phyloP scores from a whole-genome alignment of 345 rosid genomes.

The Eucalyptus polyanthemos region DNA sequence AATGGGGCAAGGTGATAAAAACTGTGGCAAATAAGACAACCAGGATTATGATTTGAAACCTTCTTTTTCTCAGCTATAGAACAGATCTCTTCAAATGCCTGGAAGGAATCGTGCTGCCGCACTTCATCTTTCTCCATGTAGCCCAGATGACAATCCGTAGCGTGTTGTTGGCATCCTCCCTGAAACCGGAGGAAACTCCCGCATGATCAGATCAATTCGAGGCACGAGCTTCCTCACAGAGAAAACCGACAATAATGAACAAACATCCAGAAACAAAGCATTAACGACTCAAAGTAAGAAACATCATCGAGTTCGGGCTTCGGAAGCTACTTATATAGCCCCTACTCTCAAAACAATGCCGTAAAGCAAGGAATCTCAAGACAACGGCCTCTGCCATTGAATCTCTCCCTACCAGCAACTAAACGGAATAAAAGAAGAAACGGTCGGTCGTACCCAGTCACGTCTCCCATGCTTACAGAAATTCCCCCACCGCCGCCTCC shows the following conservation, averaged over 20 bases:
- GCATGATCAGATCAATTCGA: background rate
- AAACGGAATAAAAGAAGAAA: background rate
- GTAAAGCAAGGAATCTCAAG: background rate
- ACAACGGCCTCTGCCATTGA: background rate
- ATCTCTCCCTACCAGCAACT: background rate
- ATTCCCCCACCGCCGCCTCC: background rate
- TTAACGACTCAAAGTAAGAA: background rate
- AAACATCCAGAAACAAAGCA: background rate
- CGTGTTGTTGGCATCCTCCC: constrained; percentile 53
- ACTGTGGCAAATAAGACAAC: background rate
- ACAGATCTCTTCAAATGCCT: constrained; percentile 92
- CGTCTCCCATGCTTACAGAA: background rate
- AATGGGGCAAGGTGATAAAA: background rate
- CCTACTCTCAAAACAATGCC: background rate
- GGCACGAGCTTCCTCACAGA: background rate
- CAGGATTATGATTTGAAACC: constrained; percentile 12
- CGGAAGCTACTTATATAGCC: background rate
- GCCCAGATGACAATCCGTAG: constrained; percentile 83
- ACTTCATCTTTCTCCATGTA: constrained; percentile 98
- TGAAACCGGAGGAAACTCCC: background rate
- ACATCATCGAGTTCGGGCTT: background rate
- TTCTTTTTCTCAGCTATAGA: constrained; percentile 81
- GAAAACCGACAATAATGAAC: background rate
- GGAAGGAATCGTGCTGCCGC: constrained; percentile 89
- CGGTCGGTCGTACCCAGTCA: background rate